Conservation (phyloP, 2,329 filamentous ascomycete species). For the Pseudocercospora vitis region DNA sequence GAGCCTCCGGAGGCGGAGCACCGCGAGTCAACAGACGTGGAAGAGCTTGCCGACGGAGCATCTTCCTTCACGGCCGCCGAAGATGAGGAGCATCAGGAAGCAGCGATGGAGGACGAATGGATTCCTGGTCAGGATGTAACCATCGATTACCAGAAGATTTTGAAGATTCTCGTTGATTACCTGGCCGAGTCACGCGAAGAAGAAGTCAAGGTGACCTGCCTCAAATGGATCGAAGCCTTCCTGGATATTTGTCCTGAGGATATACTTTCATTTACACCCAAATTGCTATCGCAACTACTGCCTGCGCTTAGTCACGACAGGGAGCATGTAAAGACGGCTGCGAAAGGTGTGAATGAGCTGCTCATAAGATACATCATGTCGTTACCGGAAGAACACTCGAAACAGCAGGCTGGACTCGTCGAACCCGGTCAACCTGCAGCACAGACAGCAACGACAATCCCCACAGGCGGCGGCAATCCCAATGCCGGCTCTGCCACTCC, state of each 20-base stretch:
- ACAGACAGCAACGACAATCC: slow-evolving; percentile 2
- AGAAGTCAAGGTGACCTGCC: slow-evolving; percentile 83
- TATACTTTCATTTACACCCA: slow-evolving; percentile 90
- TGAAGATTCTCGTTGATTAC: slow-evolving; percentile 88
- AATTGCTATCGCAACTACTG: slow-evolving; percentile 84
- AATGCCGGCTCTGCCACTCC: slow-evolving; percentile 4
- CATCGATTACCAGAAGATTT: slow-evolving; percentile 85
- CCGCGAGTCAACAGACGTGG: slow-evolving; percentile 22
- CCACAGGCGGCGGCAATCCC: too few species aligned
- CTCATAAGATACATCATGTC: slow-evolving; percentile 94
- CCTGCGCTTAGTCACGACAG: slow-evolving; percentile 92
- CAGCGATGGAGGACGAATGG: slow-evolving; percentile 79
- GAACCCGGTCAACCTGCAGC: slow-evolving; percentile 5
- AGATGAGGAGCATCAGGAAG: slow-evolving; percentile 45
- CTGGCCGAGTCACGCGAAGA: slow-evolving; percentile 83
- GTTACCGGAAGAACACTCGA: slow-evolving; percentile 63
- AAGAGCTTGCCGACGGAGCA: slow-evolving; percentile 55
- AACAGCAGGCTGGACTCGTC: slow-evolving; percentile 33
- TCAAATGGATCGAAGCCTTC: slow-evolving; percentile 94
- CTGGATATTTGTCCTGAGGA: slow-evolving; percentile 97
- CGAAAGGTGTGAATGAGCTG: slow-evolving; percentile 83
- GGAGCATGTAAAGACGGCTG: slow-evolving; percentile 83
- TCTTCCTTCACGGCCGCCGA: slow-evolving; percentile 57
- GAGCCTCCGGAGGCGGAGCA: slow-evolving; percentile 15
- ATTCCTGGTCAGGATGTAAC: slow-evolving; percentile 95